Evolutionary conservation across 495 filamentous ascomycete genomes (phyloP).

Genomic region (Choiromyces venosus): DNA sequence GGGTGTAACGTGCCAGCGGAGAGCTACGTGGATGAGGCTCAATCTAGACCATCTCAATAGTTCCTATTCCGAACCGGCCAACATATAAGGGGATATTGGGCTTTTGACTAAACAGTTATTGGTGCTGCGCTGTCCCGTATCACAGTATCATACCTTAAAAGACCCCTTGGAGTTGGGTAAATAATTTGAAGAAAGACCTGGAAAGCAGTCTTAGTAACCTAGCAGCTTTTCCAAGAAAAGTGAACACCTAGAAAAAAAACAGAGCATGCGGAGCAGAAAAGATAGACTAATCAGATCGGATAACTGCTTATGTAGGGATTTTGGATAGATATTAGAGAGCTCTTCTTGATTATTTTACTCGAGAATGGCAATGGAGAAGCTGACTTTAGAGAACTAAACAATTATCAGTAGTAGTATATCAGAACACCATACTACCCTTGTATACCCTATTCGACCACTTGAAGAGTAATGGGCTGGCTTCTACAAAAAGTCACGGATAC

Average conservation of each 20-base stretch:
- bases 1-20: background rate
- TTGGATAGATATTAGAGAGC: background rate
- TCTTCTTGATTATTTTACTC: background rate
- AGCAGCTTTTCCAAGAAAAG: background rate
- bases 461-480: no score
- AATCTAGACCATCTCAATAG: background rate
- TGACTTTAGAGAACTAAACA: background rate
- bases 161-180: background rate
- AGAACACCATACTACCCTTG: background rate
- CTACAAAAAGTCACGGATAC: background rate
- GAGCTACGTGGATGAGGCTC: background rate
- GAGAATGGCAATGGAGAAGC: background rate
- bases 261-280: background rate
- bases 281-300: background rate
- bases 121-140: background rate
- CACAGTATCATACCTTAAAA: background rate
- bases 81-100: background rate
- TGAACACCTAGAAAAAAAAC: background rate
- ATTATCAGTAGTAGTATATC: background rate
- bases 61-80: background rate
- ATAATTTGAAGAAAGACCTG: background rate
- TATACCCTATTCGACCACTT: background rate
- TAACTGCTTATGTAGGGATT: background rate
- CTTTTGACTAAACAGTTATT: background rate
- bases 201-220: background rate